Base-by-base conservation (phyloP, 495 filamentous ascomycete species). In the Xylaria curta region DNA sequence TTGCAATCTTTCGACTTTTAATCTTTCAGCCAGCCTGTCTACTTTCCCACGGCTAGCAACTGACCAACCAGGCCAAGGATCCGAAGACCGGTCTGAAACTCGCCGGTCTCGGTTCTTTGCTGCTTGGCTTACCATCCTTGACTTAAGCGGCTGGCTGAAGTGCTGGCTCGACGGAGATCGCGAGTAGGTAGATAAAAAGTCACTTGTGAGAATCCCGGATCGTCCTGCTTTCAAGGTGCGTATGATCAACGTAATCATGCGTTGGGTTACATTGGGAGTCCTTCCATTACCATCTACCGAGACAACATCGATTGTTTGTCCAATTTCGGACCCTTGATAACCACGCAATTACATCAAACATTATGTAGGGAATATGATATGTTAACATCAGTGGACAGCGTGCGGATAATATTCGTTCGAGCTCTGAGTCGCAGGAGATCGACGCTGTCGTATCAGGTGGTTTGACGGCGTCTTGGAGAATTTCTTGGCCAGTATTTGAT, bases 1-100 rank as follows among this genome's bases (percentile, higher is more conserved):
- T 54, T 36, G 58, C 56, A 60, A 63, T 54, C 68, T 62, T 53
- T 70, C 58, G 68, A 62, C 46, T 53, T 62, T 28, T 46, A 13
- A 15, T 70, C 36, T 54, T 61, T 62, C 68, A 70, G 56, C 68
- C 44, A 62, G 44, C 46, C 56, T 28, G 46, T 47, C 17, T 38
- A 26, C 19, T 62, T 62, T 42, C 31, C 56, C n/a, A 40, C 26
- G 13, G 19, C 67, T 47, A 8, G 54, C 24, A 9, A 61, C 28
- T n/a, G 36, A 36, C 42, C 54, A 61, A 53, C 40, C 68, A 63
- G 40, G 31, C 31, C 19, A 19, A 49, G 19, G 44, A 63, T 40
- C 31, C 31, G 17, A 61, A 49, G 54, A 61, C 44, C 42, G 46
- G 56, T 61, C 46, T 67, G 65, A 67, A 53, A 62, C 58, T 67